Conservation (phyloP, 2,329 filamentous ascomycete genomes). For the Talaromyces rugulosus region DNA sequence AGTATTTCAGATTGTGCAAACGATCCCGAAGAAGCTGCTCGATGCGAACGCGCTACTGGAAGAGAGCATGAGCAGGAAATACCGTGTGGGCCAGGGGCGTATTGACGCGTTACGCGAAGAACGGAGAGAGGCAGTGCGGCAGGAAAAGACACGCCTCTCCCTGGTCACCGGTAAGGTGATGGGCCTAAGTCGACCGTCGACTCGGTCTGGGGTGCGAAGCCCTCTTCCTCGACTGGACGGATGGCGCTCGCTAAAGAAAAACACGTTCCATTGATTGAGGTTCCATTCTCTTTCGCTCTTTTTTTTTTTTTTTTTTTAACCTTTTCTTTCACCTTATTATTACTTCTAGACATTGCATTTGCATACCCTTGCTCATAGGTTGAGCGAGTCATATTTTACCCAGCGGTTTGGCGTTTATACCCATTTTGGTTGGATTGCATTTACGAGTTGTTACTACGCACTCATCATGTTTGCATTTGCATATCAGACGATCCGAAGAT, state of each 20-base stretch:
- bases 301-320: neutral
- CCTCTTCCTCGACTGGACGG: conserved; percentile 13
- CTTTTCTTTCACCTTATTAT: neutral
- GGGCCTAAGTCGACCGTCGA: conserved; percentile 9
- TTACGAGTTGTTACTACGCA: neutral
- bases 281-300: neutral
- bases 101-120: conserved; percentile 74
- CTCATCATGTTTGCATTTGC: neutral
- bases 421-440: conserved; percentile 5
- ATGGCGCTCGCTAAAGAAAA: conserved; percentile 11
- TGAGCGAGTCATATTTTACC: conserved; percentile 5
- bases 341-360: conserved; percentile 4
- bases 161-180: conserved; percentile 27
- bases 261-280: conserved; percentile 7
- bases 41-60: conserved; percentile 81
- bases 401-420: conserved; percentile 13
- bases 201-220: conserved; percentile 11
- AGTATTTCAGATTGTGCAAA: conserved; percentile 91
- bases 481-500: neutral
- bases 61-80: conserved; percentile 72
- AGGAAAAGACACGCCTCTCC: conserved; percentile 38
- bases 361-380: conserved; percentile 11
- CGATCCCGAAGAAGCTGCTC: conserved; percentile 72
- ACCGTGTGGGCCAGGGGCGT: conserved; percentile 74
- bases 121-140: conserved; percentile 51